Evolutionary conservation across 441 rosid genomes (phyloP).

Genomic region (Jatropha multifida): DNA sequence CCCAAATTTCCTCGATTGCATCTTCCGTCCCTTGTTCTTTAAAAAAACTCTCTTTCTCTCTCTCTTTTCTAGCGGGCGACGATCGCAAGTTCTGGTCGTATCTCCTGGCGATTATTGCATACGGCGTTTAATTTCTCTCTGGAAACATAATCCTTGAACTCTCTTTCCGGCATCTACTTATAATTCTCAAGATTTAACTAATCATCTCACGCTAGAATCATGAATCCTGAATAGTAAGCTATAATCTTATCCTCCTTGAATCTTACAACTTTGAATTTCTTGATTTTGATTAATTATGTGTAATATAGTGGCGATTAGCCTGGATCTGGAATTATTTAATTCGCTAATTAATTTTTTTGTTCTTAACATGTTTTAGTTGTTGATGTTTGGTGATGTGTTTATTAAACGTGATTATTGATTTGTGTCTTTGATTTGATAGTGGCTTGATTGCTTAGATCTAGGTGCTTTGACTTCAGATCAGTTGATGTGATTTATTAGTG

Average conservation of each 20-base stretch:
- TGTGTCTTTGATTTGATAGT: constrained; percentile 9
- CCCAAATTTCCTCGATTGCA: neutral
- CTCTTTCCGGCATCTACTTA: neutral
- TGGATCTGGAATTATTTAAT: constrained; percentile 26
- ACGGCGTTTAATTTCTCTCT: constrained; percentile 18
- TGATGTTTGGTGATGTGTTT: neutral
- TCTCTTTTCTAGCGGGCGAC: neutral
- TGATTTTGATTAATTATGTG: neutral
- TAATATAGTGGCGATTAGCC: neutral
- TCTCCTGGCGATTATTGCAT: constrained; percentile 19
- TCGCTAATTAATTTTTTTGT: neutral
- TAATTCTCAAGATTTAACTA: constrained; percentile 9
- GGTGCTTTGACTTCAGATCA: constrained; percentile 32
- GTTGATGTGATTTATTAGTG: constrained; percentile 6
- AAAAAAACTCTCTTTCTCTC: neutral
- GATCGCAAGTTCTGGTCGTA: neutral
- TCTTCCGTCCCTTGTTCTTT: neutral
- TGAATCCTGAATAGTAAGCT: constrained; percentile 96
- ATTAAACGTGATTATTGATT: neutral
- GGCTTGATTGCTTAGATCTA: constrained; percentile 40
- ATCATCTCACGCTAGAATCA: constrained; percentile 34
- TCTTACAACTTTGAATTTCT: neutral
- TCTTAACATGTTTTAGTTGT: neutral
- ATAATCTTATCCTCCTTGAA: constrained; percentile 1
- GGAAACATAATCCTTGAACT: neutral